Base-by-base conservation (phyloP, 345 rosid genomes). In the Mercurialis annua region DNA sequence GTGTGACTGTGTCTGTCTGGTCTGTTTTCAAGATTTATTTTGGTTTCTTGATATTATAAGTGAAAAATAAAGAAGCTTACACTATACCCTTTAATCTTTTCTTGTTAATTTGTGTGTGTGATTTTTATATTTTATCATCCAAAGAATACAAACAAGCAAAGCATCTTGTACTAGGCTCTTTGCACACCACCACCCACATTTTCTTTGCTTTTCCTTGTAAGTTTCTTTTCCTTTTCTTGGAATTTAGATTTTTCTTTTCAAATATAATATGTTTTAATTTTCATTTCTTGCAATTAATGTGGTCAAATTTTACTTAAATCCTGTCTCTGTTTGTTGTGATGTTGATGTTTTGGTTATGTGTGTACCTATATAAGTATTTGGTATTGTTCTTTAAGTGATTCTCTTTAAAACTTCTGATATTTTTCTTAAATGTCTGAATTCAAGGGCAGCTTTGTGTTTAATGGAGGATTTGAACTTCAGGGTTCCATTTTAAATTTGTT, bases 151-250 rank as follows among this genome's bases (percentile, higher is more conserved):
- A 83, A 65, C 68, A 87, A 83, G 83, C 85, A 84, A 83, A 78
- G 89, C 77, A 85, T 85, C 82, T 78, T 64, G 72, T 58, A 47
- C 17, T 48, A 36, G 53, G 52, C 59, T 70, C 73, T 67, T 40
- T 60, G 5, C 74, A 70, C 75, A 53, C 69, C 78, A 53, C 69
- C 70, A 30, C 71, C 68, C 67, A 30, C 72, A 64, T 64, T 73
- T 62, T 65, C 48, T 73, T 80, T 76, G 80, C 83, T 83, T 86
- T 86, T 68, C 77, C 80, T 77, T 77, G 85, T 73, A 82, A 80
- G 87, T 46, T 52, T 80, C 10, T 81, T 84, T 73, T 58, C 68
- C 80, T 81, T 84, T 59, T 64, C 75, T 72, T 77, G 23, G 44
- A 78, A 72, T 82, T 72, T 60, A 76, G 75, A 74, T 65, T 43